A percentile compares a stretch with the other conserved stretches of the same genome.
These are phyloP conservation scores for Ampelocalamus luodianensis DNA, from an alignment of 176 grass and related monocot genomes.

Conservation along the genomic window DNA sequence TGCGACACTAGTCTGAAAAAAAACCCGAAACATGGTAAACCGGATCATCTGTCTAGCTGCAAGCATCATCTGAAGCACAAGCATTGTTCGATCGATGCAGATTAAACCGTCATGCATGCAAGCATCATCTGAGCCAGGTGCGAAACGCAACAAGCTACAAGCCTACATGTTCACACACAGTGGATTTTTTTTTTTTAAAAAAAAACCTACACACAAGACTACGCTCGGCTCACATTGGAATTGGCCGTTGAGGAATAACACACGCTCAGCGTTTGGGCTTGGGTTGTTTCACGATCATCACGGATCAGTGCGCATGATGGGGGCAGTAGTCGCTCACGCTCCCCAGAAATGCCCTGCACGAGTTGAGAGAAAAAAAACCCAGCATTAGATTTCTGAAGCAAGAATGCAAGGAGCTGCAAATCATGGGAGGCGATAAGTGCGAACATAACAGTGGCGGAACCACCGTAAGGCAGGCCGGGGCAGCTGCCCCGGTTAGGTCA, in stretches of 20 bases:
- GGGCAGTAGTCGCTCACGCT: conserved; percentile 85
- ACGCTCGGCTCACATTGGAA: too few species aligned
- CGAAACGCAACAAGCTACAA: too few species aligned
- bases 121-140: background rate
- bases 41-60: background rate
- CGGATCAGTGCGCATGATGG: conserved; percentile 62
- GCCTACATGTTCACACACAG: too few species aligned
- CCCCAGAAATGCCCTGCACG: conserved; percentile 59
- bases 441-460: too few species aligned
- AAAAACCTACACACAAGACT: too few species aligned
- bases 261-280: conserved; percentile 32
- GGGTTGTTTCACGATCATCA: conserved; percentile 69
- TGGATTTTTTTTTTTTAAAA: too few species aligned
- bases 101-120: background rate
- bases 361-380: background rate
- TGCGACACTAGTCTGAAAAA: background rate
- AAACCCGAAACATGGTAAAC: background rate
- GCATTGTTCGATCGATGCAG: background rate
- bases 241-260: background rate
- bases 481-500: too few species aligned
- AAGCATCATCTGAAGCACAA: background rate
- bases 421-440: too few species aligned
- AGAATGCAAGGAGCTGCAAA: background rate
- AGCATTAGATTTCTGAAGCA: background rate
- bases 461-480: too few species aligned